A percentile compares a stretch with the other conserved stretches of the same genome.
Conservation (phyloP, 2,329 filamentous ascomycete species). For the Alternaria novae-zelandiae region DNA sequence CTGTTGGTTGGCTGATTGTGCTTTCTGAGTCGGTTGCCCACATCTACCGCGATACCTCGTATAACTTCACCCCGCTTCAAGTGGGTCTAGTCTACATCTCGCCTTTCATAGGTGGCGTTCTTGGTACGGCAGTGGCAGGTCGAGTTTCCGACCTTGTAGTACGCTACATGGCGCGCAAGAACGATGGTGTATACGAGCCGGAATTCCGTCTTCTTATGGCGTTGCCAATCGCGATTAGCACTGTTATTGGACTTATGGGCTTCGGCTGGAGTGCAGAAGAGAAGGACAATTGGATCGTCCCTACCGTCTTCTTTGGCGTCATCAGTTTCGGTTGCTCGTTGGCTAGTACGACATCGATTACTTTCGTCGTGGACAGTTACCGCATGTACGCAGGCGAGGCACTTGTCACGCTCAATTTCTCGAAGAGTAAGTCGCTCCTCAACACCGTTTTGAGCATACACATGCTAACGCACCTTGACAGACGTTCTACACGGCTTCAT, state of each 20-base stretch:
- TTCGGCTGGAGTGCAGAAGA: conserved; percentile 91
- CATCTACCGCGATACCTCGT: conserved; percentile 75
- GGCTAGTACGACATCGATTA: conserved; percentile 89
- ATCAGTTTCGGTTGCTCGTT: conserved; percentile 92
- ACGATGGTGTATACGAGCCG: conserved; percentile 93
- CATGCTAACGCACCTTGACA: conserved; percentile 28
- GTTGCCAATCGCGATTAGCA: conserved; percentile 76
- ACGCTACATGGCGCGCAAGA: conserved; percentile 78
- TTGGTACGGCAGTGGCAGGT: conserved; percentile 91
- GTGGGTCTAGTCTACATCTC: conserved; percentile 88
- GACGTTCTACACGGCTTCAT: conserved; percentile 87
- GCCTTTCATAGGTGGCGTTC: conserved; percentile 74
- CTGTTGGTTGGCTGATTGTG: conserved; percentile 94
- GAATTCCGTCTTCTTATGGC: conserved; percentile 76
- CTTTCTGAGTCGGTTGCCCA: conserved; percentile 85
- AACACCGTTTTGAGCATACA: not conserved
- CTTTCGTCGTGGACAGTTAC: conserved; percentile 93
- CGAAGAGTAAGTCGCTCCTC: conserved; percentile 68
- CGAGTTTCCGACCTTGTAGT: conserved; percentile 87
- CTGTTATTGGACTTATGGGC: conserved; percentile 86
- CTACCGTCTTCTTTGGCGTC: conserved; percentile 90
- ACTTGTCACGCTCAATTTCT: conserved; percentile 90
- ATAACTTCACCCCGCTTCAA: conserved; percentile 81
- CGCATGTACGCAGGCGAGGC: conserved; percentile 93
- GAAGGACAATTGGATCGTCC: conserved; percentile 83